Evolutionary conservation across 768 basidiomycete species (phyloP), one percentile per base, ranked within the genome.

Genomic region (Lepiota venenata): DNA sequence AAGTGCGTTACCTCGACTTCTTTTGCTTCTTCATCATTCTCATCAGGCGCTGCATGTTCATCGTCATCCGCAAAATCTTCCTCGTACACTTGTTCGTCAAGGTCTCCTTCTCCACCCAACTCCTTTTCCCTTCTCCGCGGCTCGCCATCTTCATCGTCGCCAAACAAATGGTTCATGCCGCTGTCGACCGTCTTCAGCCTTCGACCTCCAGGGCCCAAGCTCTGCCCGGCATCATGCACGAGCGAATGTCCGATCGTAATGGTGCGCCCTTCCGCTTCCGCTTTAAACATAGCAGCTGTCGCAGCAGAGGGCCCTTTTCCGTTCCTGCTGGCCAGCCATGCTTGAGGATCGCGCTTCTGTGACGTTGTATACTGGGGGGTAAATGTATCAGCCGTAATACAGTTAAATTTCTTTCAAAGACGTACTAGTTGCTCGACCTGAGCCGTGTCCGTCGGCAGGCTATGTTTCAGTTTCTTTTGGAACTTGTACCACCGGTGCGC

Each of bases 401-500:
- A 63, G 42, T 22, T 57, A 60, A 47, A 60, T 58, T 57, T 47
- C 41, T 61, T 58, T 18, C 39, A 61, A 38, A 66, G 39, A 55
- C 59, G 61, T 70, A 71, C 80, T 83, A 90, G 69, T 78, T 73
- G 63, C 75, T 83, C 79, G 80, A 91, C 61, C 74, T 87, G 71
- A 75, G 84, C 71, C 74, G 88, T 69, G 77, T 76, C 75, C 38
- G 81, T 80, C 41, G 85, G 86, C 14, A 90, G 72, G 63, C 83
- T 79, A 62, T 91, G 84, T 62, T 84, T 87, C 40, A 88, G 78
- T 60, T 84, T 85, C 76, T 91, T 92, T 71, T 90, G 90, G 66
- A 93, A 93, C 69, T 91, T 92, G 77, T 94, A 95, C 89, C 90
- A 94, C 41, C 92, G 79, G 66, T 91, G 83, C 4, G 90, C 84